A percentile compares a stretch with the other conserved stretches of the same genome.
Evolutionary conservation across 306 rosid genomes (phyloP).

Genomic region (Cyclanthera cordifolia): DNA sequence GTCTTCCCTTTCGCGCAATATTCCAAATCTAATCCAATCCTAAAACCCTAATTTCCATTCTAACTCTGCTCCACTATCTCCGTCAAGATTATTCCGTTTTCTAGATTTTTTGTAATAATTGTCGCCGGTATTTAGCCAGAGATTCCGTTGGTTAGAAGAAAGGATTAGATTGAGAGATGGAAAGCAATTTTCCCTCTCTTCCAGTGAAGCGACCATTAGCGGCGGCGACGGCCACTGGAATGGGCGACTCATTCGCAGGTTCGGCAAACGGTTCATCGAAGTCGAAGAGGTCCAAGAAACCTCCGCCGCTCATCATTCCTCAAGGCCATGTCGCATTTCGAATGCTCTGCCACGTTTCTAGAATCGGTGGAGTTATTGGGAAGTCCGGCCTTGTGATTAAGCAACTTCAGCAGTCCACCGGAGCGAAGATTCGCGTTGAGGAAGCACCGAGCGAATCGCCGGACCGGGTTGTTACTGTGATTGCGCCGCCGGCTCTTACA

Average conservation of each 20-base stretch:
- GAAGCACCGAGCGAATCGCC: slow-evolving; percentile 53
- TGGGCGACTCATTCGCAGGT: slow-evolving; percentile 29
- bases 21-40: neutral
- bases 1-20: neutral
- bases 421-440: slow-evolving; percentile 81
- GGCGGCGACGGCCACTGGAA: neutral
- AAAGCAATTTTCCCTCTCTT: slow-evolving; percentile 48
- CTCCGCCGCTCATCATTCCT: slow-evolving; percentile 35
- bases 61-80: neutral
- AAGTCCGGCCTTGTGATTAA: slow-evolving; percentile 66
- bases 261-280: slow-evolving; percentile 43
- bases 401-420: slow-evolving; percentile 65
- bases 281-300: slow-evolving; percentile 56
- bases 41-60: slow-evolving; percentile 8
- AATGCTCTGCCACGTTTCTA: slow-evolving; percentile 71
- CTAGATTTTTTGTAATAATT: neutral
- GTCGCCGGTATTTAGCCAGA: neutral
- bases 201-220: slow-evolving; percentile 53
- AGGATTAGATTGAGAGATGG: slow-evolving; percentile 33
- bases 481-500: slow-evolving; percentile 28
- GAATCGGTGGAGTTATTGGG: slow-evolving; percentile 91
- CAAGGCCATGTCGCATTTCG: slow-evolving; percentile 71
- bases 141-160: neutral
- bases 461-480: slow-evolving; percentile 52
- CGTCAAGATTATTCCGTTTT: neutral